Evolutionary conservation across 371 early-diverging fungal genomes (phyloP).

Genomic region (Dichotomocladium elegans): DNA sequence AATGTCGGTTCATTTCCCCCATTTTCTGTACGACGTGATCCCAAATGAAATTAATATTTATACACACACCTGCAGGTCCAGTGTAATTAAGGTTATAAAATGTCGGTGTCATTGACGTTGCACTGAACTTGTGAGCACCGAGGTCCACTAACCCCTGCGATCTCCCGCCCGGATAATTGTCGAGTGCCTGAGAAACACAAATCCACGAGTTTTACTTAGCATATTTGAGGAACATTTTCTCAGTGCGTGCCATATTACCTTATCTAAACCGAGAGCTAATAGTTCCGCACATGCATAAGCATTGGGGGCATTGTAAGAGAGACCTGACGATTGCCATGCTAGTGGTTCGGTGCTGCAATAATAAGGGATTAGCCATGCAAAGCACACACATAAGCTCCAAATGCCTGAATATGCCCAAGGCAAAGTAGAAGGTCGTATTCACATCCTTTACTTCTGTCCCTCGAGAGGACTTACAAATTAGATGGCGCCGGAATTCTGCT

Average conservation of each 20-base stretch:
- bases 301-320: slow-evolving; percentile 36
- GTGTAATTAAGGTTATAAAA: slow-evolving; percentile 38
- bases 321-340: slow-evolving; percentile 24
- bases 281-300: slow-evolving; percentile 38
- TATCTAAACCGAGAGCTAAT: slow-evolving; percentile 31
- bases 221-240: not conserved
- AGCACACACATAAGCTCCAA: no score
- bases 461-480: slow-evolving; percentile 15
- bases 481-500: slow-evolving; percentile 19
- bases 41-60: not conserved
- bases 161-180: slow-evolving; percentile 36
- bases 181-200: slow-evolving; percentile 19
- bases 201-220: not conserved
- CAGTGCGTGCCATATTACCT: slow-evolving; percentile 13
- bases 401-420: no score
- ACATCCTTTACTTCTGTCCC: no score
- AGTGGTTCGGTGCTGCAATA: slow-evolving; percentile 13
- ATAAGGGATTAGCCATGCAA: not conserved
- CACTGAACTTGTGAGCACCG: slow-evolving; percentile 17
- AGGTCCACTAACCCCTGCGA: slow-evolving; percentile 23
- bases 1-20: no score
- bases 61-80: slow-evolving; percentile 38
- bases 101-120: slow-evolving; percentile 30
- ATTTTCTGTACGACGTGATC: not conserved
- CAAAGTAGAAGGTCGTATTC: no score